Percentiles rank a stretch among this genome's conserved stretches.
These are phyloP conservation scores for Penicillium fimorum DNA, from an alignment of 495 filamentous ascomycete species.

Conservation along the genomic window DNA sequence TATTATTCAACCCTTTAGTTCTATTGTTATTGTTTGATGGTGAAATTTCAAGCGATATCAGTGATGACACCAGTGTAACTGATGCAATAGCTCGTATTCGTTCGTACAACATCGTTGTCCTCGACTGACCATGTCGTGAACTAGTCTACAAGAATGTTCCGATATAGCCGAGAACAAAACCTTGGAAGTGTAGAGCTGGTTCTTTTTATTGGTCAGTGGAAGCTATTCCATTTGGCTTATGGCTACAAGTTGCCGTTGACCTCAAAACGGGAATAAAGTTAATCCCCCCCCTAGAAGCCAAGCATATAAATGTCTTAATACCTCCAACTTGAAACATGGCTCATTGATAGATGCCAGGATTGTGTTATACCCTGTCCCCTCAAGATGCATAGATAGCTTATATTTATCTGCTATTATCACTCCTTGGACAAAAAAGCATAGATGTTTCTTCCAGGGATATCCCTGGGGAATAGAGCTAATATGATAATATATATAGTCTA, in stretches of 20 bases:
- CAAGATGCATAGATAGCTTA: no score
- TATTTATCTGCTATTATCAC: no score
- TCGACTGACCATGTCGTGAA: slow-evolving; percentile 7
- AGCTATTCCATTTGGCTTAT: not conserved
- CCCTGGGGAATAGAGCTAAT: no score
- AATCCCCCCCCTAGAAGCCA: slow-evolving; percentile 2
- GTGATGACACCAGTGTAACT: not conserved
- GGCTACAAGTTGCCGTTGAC: not conserved
- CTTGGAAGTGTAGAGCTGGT: not conserved
- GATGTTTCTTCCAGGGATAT: no score
- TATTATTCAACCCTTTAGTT: no score
- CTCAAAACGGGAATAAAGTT: not conserved
- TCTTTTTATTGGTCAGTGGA: not conserved
- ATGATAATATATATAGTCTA: no score
- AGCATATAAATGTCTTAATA: slow-evolving; percentile 4
- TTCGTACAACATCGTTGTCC: not conserved
- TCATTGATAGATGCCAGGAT: not conserved
- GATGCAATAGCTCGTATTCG: not conserved
- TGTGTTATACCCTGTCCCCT: no score
- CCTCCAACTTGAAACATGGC: slow-evolving; percentile 1
- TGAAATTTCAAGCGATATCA: not conserved
- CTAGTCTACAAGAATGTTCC: slow-evolving; percentile 1
- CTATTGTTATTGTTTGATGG: not conserved
- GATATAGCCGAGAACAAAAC: slow-evolving; percentile 6
- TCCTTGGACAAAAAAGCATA: no score